Evolutionary conservation across 1,284 basidiomycete genomes (phyloP).

Genomic region (Chalciporus piperatoides): DNA sequence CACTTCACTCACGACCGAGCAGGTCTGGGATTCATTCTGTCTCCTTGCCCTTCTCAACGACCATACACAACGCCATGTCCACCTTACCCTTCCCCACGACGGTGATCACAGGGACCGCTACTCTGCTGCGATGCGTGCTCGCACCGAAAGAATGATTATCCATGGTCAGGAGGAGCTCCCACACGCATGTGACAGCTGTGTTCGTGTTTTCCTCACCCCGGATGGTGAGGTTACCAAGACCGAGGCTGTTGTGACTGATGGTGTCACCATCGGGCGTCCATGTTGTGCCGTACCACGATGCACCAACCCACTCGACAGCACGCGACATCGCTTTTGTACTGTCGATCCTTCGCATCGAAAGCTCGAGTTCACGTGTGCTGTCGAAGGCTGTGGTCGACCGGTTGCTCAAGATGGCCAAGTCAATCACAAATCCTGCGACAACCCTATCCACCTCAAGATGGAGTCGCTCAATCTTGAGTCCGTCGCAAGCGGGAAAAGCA

Average conservation of each 20-base stretch:
- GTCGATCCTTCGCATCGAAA: neutral
- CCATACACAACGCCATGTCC: too few species aligned
- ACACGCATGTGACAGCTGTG: slow-evolving; percentile 10
- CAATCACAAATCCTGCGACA: neutral
- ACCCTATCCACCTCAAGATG: neutral
- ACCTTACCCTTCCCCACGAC: neutral
- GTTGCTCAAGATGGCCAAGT: neutral
- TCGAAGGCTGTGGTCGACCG: neutral
- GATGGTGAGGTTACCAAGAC: neutral
- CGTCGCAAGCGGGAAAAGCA: too few species aligned
- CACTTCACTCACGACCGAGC: too few species aligned
- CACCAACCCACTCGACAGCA: slow-evolving; percentile 15
- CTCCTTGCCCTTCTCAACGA: too few species aligned
- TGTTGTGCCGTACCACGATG: slow-evolving; percentile 28
- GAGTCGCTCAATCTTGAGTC: too few species aligned
- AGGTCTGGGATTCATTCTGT: too few species aligned
- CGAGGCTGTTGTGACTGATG: slow-evolving; percentile 26
- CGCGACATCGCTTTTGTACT: slow-evolving; percentile 23
- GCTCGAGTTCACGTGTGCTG: neutral
- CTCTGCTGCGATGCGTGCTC: slow-evolving; percentile 12
- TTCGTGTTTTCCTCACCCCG: too few species aligned
- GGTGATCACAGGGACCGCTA: slow-evolving; percentile 9
- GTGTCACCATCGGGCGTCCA: slow-evolving; percentile 27
- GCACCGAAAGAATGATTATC: slow-evolving; percentile 16
- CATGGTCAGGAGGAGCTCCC: slow-evolving; percentile 16